Evolutionary conservation across 129 eudicot species (phyloP).

Genomic region (Flaveria trinervia): DNA sequence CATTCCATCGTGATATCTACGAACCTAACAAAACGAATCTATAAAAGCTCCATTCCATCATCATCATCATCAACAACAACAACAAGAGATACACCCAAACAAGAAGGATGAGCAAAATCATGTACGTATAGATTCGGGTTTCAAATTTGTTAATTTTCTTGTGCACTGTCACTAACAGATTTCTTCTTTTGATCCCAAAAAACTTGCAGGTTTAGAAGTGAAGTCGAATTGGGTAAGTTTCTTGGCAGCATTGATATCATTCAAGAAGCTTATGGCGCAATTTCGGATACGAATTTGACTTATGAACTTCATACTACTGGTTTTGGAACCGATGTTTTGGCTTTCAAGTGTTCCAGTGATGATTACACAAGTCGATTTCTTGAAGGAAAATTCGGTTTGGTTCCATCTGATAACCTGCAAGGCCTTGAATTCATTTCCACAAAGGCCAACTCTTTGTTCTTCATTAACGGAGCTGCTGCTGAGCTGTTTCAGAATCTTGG

Average conservation of each 20-base stretch:
- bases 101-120: constrained; percentile 12
- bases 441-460: constrained; percentile 34
- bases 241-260: constrained; percentile 27
- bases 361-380: constrained; percentile 12
- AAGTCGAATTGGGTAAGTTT: constrained; percentile 34
- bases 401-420: constrained; percentile 17
- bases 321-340: constrained; percentile 21
- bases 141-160: background rate
- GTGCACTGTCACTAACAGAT: background rate
- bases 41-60: background rate
- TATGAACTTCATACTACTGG: background rate
- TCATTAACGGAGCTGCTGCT: constrained; percentile 33
- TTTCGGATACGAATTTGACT: constrained; percentile 3
- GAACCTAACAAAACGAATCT: background rate
- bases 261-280: constrained; percentile 30
- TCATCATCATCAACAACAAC: background rate
- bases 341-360: constrained; percentile 9
- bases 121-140: constrained; percentile 7
- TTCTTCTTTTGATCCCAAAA: background rate
- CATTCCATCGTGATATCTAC: background rate
- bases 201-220: constrained; percentile 37
- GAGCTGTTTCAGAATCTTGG: constrained; percentile 17
- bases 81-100: background rate
- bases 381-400: constrained; percentile 18
- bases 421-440: constrained; percentile 34